Evolutionary conservation across 805 yeast genomes (phyloP).

Genomic region (Myxozyma monticola): DNA sequence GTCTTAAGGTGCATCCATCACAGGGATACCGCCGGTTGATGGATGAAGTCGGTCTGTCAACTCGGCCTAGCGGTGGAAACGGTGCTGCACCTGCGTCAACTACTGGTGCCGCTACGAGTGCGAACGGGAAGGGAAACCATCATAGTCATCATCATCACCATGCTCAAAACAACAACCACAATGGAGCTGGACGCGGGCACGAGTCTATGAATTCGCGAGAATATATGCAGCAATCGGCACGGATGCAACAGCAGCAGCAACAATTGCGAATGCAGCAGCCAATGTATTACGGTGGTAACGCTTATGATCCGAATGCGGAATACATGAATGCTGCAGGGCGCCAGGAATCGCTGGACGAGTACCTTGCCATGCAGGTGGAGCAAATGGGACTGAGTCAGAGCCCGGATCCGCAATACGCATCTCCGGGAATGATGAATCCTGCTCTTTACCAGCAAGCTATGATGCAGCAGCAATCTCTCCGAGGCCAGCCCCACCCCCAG

Average conservation of each 20-base stretch:
- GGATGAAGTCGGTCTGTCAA: slow-evolving; percentile 81
- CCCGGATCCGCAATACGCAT: not conserved
- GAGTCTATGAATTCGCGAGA: not conserved
- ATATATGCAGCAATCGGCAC: slow-evolving; percentile 1
- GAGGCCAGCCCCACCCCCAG: slow-evolving; percentile 4
- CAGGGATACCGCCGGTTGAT: slow-evolving; percentile 82
- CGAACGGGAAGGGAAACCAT: not conserved
- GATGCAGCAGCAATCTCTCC: slow-evolving; percentile 6
- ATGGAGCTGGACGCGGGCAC: not conserved
- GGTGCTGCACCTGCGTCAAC: not conserved
- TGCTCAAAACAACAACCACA: not conserved
- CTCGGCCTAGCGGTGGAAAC: slow-evolving; percentile 10
- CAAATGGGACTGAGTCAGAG: slow-evolving; percentile 6
- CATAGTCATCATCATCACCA: not conserved
- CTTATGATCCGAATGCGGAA: not conserved
- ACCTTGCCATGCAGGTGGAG: slow-evolving; percentile 11
- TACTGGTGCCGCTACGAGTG: not conserved
- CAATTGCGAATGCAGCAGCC: not conserved
- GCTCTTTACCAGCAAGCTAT: slow-evolving; percentile 14
- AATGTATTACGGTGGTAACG: not conserved
- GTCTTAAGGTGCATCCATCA: slow-evolving; percentile 51
- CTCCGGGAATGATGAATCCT: not conserved
- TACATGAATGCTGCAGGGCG: not conserved
- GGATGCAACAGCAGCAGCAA: slow-evolving; percentile 4
- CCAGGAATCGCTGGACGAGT: not conserved